Evolutionary conservation across 257 asterid species (phyloP).

Genomic region (Solanum ossicruentum): DNA sequence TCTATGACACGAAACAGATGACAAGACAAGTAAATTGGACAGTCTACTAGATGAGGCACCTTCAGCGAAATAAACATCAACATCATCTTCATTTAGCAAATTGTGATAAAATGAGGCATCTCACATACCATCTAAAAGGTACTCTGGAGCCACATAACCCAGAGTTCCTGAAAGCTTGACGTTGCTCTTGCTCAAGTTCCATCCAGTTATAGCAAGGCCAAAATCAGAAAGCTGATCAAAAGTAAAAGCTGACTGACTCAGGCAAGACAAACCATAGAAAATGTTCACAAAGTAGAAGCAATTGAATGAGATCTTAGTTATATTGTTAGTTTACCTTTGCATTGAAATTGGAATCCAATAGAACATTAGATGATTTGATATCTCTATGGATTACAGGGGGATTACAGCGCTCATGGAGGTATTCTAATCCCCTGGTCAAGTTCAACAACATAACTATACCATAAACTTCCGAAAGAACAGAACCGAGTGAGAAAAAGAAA

Average conservation of each 20-base stretch:
- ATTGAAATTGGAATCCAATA: constrained; percentile 63
- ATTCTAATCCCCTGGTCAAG: constrained; percentile 71
- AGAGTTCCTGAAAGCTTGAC: constrained; percentile 79
- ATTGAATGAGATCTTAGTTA: background rate
- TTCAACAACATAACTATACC: background rate
- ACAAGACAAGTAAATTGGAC: background rate
- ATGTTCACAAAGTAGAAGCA: background rate
- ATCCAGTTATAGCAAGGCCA: constrained; percentile 70
- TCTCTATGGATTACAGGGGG: constrained; percentile 88
- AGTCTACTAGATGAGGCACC: background rate
- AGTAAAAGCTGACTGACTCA: background rate
- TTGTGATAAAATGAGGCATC: background rate
- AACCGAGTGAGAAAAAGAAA: background rate
- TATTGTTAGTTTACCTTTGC: constrained; percentile 51
- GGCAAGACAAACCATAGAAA: background rate
- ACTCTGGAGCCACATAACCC: constrained; percentile 91
- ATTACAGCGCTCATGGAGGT: constrained; percentile 75
- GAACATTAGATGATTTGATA: constrained; percentile 80
- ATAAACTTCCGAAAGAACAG: background rate
- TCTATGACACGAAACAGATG: background rate
- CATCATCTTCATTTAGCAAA: background rate
- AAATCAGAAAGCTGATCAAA: constrained; percentile 70
- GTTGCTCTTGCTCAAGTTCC: constrained; percentile 37
- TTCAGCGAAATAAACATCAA: background rate
- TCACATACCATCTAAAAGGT: constrained; percentile 62